These are phyloP conservation scores for Apiotrichum laibachii DNA, from an alignment of 1,284 basidiomycete genomes.

Conservation along the genomic window DNA sequence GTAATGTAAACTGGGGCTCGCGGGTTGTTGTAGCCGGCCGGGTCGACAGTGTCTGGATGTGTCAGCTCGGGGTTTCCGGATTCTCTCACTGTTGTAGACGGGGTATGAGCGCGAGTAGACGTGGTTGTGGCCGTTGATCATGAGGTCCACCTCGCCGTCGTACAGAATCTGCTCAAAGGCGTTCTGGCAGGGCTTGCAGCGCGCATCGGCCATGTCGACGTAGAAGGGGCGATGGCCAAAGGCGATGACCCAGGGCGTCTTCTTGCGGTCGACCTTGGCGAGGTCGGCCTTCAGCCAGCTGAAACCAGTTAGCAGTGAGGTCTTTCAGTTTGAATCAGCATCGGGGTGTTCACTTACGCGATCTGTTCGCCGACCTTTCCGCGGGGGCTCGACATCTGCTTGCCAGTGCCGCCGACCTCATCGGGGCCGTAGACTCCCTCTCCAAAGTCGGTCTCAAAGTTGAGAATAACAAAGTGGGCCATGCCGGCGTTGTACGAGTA, in stretches of 20 bases:
- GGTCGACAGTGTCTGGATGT: constrained; percentile 27
- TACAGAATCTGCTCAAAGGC: constrained; percentile 46
- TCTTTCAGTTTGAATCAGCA: background rate
- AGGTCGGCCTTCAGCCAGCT: constrained; percentile 37
- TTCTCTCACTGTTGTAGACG: constrained; percentile 33
- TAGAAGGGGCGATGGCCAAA: constrained; percentile 42
- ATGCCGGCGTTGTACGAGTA: constrained; percentile 33
- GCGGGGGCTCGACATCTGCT: constrained; percentile 24
- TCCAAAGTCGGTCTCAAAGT: constrained; percentile 38
- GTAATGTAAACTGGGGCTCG: constrained; percentile 34
- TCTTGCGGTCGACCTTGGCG: constrained; percentile 41
- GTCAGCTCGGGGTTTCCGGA: background rate
- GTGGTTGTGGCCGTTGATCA: constrained; percentile 46
- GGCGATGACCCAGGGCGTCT: constrained; percentile 50
- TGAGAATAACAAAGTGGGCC: constrained; percentile 31
- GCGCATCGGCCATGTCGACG: constrained; percentile 24
- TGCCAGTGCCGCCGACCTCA: constrained; percentile 27
- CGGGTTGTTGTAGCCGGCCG: constrained; percentile 32
- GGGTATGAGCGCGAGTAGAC: constrained; percentile 41
- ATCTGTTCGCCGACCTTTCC: constrained; percentile 27
- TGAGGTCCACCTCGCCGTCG: constrained; percentile 46
- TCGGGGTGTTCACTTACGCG: constrained; percentile 2
- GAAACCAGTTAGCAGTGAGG: too few species aligned
- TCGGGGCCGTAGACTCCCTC: constrained; percentile 23
- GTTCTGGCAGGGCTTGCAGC: constrained; percentile 32